Base-by-base conservation (phyloP, 2,329 filamentous ascomycete genomes). In the Alternaria sp. region DNA sequence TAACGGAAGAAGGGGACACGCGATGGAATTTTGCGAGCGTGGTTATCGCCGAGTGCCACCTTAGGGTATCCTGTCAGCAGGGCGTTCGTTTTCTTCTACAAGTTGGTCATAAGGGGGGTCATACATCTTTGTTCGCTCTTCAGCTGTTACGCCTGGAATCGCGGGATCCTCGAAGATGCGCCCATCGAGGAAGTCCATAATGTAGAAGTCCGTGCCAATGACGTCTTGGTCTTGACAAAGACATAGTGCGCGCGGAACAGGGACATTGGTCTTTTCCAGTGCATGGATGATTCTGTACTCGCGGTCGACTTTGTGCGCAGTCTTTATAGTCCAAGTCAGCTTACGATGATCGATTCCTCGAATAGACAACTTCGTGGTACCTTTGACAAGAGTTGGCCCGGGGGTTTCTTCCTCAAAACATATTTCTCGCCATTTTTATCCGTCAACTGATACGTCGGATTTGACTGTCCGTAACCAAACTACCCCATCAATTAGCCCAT, bases 401-500 rank as follows among this genome's bases (percentile, higher is more conserved):
- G 94, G 0, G 95, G 95, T 81, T 98, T 98, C 85, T 99, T 98
- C 77, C 95, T 92, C 82, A 98, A 86, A 33, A 99, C 95, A 80
- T 89, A 97, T 74, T 88, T 88, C 67, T 82, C 78, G 51, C 88
- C 87, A 74, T 88, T 83, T 65, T 87, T 83, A 51, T 88, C 88
- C 14, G 88, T 96, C 72, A 98, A 84, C 72, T 94, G 92, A 80
- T 98, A 99, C 2, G 95, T 99, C 42, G 95, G 95, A 77, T 98
- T 99, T 58, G 92, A 97, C 80, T 98, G 95, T 60, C 95, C 95
- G 77, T 96, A 98, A 71, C 93, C 92, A 76, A 98, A 99, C 91
- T 98, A 72, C 33, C 21, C 13, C 26, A 40, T 40, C 54, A 42
- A 55, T 58, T 40, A 58, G 46, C 54, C 26, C 49, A 8, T 55